Evolutionary conservation across 345 rosid genomes (phyloP), one percentile per base, ranked within the genome.

Genomic region (Murraya koenigii): DNA sequence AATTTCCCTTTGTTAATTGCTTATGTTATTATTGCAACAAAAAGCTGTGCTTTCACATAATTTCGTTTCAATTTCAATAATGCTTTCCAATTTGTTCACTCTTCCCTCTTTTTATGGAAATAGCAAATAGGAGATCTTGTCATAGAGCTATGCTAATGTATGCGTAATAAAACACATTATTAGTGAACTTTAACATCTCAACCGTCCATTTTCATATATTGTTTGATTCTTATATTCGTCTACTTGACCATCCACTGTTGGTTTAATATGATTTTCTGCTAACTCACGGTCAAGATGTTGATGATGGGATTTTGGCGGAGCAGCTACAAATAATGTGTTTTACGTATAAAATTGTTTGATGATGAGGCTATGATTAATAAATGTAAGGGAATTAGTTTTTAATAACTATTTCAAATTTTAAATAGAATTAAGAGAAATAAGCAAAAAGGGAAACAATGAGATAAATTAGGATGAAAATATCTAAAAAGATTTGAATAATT

Each of bases 401-500:
- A 15, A 17, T 41, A 19, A 5, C 8, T 5, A 17, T 5, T 26
- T 61, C 1, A 60, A 60, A 74, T 8, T 72, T 72, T 36, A 58
- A 35, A 60, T 25, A 19, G 14, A 7, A 60, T n/a, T 23, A 60
- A 60, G 30, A 60, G 17, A 60, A 38, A 14, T 36, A 26, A 17
- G 1, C 20, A 15, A 8, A 60, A 32, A 22, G 62, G 60, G 38
- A n/a, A 72, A 67, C 36, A 26, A 8, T 44, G 47, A 20, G 39
- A 75, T 6, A 41, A 69, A 78, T 75, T 39, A 8, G 36, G 76
- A 20, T 20, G 8, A 10, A 49, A 47, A 64, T 13, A 33, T 63
- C 38, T 66, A 39, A 20, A n/a, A 71, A 44, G 77, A 61, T 77
- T 78, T 36, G 47, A n/a, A 41, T 54, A 66, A 81, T 84, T 79